Evolutionary conservation across 331 rosid species (phyloP).

Genomic region (Malus hybrid): DNA sequence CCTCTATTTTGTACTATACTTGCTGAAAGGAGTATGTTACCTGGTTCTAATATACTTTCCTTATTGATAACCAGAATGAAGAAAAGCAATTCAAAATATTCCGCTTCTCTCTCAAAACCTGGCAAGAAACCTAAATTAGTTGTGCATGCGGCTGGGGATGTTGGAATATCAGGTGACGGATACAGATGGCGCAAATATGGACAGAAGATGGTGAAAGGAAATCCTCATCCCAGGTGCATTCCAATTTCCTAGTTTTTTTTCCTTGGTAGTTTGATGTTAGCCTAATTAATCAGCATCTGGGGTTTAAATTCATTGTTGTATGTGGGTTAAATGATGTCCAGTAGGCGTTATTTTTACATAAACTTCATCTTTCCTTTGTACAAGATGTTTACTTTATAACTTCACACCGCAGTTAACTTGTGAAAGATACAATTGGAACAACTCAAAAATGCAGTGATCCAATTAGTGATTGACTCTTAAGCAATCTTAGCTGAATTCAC

Average conservation of each 20-base stretch:
- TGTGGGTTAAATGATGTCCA: neutral
- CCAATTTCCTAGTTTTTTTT: slow-evolving; percentile 7
- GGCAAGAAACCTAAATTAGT: slow-evolving; percentile 80
- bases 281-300: slow-evolving; percentile 6
- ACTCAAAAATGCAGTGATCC: neutral
- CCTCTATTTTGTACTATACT: neutral
- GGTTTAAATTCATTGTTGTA: neutral
- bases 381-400: neutral
- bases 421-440: neutral
- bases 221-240: slow-evolving; percentile 79
- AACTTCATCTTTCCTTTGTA: neutral
- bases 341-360: neutral
- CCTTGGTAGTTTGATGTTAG: neutral
- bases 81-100: slow-evolving; percentile 42
- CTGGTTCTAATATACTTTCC: slow-evolving; percentile 16
- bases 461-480: neutral
- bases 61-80: slow-evolving; percentile 53
- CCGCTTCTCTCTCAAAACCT: slow-evolving; percentile 45
- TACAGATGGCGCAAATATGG: slow-evolving; percentile 98
- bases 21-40: neutral
- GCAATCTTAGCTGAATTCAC: neutral
- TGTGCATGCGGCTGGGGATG: slow-evolving; percentile 92
- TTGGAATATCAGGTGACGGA: slow-evolving; percentile 90
- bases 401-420: neutral
- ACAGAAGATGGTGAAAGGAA: slow-evolving; percentile 98